These are phyloP conservation scores for Triangularia setosa DNA, from an alignment of 2,329 filamentous ascomycete genomes.

Conservation along the genomic window DNA sequence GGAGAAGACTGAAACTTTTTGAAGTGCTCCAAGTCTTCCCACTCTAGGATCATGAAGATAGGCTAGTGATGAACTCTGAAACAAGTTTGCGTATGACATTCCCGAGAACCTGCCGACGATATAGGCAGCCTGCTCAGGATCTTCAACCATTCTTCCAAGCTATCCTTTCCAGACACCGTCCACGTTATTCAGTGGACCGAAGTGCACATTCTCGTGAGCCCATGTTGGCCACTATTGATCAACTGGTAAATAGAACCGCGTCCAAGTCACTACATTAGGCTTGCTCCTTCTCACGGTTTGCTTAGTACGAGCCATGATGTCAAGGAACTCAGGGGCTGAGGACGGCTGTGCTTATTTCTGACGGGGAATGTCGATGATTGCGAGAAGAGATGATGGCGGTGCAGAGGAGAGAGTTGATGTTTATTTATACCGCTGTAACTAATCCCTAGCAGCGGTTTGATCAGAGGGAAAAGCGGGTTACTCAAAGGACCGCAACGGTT, in stretches of 20 bases:
- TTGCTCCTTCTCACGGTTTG: not conserved
- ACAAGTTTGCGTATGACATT: too few relatives aligned
- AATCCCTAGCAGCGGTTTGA: not conserved
- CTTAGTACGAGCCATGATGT: slow-evolving; percentile 9
- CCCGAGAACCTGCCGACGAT: slow-evolving; percentile 18
- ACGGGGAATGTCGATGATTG: too few relatives aligned
- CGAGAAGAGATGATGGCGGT: not conserved
- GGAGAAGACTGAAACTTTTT: slow-evolving; percentile 21
- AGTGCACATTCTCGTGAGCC: slow-evolving; percentile 16
- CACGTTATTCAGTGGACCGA: slow-evolving; percentile 19
- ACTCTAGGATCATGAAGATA: slow-evolving; percentile 12
- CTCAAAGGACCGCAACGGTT: too few relatives aligned
- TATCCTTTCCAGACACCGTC: slow-evolving; percentile 4
- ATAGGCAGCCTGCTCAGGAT: slow-evolving; percentile 22
- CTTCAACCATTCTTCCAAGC: slow-evolving; percentile 22
- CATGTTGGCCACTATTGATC: slow-evolving; percentile 25
- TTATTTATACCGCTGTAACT: not conserved
- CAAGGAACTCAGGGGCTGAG: too few relatives aligned
- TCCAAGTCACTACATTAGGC: slow-evolving; percentile 15
- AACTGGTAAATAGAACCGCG: slow-evolving; percentile 22
- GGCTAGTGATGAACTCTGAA: slow-evolving; percentile 4
- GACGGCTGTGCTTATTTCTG: not conserved
- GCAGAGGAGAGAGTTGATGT: not conserved
- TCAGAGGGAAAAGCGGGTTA: too few relatives aligned
- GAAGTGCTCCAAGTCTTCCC: slow-evolving; percentile 15